Conservation (phyloP, 2,329 filamentous ascomycete species). For the Graphiopsis chlorocephala region DNA sequence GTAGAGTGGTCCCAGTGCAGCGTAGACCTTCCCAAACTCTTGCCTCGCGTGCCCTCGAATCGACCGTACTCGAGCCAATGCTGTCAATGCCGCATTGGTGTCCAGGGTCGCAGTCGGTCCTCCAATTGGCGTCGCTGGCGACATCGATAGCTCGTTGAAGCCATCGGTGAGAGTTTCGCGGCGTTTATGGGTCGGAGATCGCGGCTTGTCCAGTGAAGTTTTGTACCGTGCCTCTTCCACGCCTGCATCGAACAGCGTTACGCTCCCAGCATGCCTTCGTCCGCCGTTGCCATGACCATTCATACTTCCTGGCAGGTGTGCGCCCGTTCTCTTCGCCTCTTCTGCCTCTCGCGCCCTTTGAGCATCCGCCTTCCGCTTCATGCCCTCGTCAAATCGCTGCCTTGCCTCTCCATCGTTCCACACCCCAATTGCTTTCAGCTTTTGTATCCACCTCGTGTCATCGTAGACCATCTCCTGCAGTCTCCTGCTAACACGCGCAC, state of each 20-base stretch:
- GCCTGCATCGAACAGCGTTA: constrained; percentile 72
- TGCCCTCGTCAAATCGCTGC: constrained; percentile 71
- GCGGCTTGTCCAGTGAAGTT: constrained; percentile 36
- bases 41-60: constrained; percentile 80
- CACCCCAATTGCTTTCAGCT: constrained; percentile 79
- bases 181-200: constrained; percentile 24
- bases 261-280: constrained; percentile 39
- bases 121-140: constrained; percentile 19
- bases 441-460: constrained; percentile 89
- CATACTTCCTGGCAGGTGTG: constrained; percentile 31
- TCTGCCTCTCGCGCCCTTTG: constrained; percentile 43
- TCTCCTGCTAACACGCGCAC: constrained; percentile 78
- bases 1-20: constrained; percentile 85
- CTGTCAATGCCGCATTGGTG: constrained; percentile 62
- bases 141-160: constrained; percentile 73
- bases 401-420: constrained; percentile 91
- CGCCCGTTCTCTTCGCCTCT: constrained; percentile 38
- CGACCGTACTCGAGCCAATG: constrained; percentile 70
- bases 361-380: constrained; percentile 56
- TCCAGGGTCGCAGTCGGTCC: constrained; percentile 47
- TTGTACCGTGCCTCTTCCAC: constrained; percentile 48
- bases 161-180: constrained; percentile 58
- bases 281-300: constrained; percentile 36
- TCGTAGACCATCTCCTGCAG: constrained; percentile 99
- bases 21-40: constrained; percentile 88